Evolutionary conservation across 192 early-diverging fungal species (phyloP), one percentile per base, ranked within the genome.

Genomic region (Coemansia sp.): DNA sequence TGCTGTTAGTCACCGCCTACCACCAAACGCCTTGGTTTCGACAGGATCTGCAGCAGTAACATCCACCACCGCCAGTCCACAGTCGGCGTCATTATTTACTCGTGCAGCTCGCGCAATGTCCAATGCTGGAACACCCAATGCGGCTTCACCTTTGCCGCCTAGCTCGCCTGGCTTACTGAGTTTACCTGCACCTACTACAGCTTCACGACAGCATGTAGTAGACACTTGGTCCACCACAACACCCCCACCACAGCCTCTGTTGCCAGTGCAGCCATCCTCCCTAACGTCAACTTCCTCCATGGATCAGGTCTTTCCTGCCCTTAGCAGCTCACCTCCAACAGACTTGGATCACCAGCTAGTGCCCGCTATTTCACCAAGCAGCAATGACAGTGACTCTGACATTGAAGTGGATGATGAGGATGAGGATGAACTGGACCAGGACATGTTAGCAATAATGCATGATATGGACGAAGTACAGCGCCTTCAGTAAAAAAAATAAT

Each of bases 381-480:
- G 62, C 42, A 70, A 40, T 39, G 37, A 46, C 37, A 48, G 35
- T 21, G 69, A 46, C 14, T 8, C 65, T 10, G 64, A 69, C 36
- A 50, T 69, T 34, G 68, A 70, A 1, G 57, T 45, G 2, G 44
- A 62, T 3, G 66, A 78, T 2, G 70, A 73, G 1, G 76, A 78
- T 0, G 70, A 78, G 0, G 75, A 73, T 9, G 53, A 64, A 1
- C 57, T 81, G 16, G 79, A 81, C 53, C 79, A 70, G 29, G 79
- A 81, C 19, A 81, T 67, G 53, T 33, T 81, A 44, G 74, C 64
- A n/a, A 81, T 81, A 14, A 81, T 81, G 74, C 74, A 81, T 31
- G 79, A 76, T 46, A 72, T 81, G 70, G 79, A 81, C 17, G 62
- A 81, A 21, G 57, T 81, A 2, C 79, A 81, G 53, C 62, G 57